Evolutionary conservation across 1,139 yeast genomes (phyloP).

Genomic region (Zygosaccharomyces sapae): DNA sequence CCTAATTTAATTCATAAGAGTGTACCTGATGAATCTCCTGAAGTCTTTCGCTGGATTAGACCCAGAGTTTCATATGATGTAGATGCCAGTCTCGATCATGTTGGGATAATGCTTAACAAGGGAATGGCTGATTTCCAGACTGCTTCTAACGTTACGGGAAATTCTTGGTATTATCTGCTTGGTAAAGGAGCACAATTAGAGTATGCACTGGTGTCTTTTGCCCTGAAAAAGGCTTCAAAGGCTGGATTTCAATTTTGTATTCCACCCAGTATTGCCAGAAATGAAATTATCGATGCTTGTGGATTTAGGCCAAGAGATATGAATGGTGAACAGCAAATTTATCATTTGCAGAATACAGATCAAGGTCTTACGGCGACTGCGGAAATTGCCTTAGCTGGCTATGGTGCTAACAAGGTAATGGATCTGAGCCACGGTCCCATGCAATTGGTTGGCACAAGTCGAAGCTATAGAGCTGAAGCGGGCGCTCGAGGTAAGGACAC

Average conservation of each 20-base stretch:
- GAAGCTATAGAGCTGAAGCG: constrained; percentile 94
- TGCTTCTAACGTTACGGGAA: constrained; percentile 76
- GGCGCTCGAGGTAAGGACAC: constrained; percentile 96
- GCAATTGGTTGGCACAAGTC: constrained; percentile 73
- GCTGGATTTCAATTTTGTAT: constrained; percentile 66
- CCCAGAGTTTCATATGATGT: constrained; percentile 34
- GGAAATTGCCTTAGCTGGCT: constrained; percentile 88
- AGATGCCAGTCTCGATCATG: constrained; percentile 50
- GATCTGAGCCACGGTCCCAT: constrained; percentile 33
- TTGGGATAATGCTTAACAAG: constrained; percentile 42
- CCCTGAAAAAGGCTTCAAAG: constrained; percentile 59
- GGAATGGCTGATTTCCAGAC: constrained; percentile 59
- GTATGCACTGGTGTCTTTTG: constrained; percentile 81
- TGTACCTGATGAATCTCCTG: constrained; percentile 46
- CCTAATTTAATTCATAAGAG: constrained; percentile 64
- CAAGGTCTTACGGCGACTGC: constrained; percentile 89
- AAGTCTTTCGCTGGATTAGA: constrained; percentile 50
- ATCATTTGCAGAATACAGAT: constrained; percentile 48
- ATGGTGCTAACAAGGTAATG: constrained; percentile 45
- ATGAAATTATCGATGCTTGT: constrained; percentile 78
- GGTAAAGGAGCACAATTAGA: constrained; percentile 89
- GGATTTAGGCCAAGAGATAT: constrained; percentile 94
- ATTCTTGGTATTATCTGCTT: constrained; percentile 81
- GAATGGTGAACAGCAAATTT: constrained; percentile 81
- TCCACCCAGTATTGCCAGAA: constrained; percentile 84